phyloP scores from a whole-genome alignment of 306 rosid genomes.

The Morella rubra region DNA sequence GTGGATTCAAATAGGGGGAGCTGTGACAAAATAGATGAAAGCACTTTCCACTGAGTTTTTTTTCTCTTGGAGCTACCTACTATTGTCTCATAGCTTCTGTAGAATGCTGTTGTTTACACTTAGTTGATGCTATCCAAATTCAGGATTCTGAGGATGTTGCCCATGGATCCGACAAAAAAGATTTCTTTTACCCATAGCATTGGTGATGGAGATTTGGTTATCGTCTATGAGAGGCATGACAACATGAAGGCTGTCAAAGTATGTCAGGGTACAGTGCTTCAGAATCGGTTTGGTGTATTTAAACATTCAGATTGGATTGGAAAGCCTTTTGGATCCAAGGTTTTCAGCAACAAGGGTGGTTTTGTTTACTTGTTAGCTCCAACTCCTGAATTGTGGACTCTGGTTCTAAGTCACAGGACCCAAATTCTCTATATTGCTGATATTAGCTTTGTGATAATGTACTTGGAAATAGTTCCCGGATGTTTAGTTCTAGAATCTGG shows the following conservation, averaged over 20 bases:
- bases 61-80: background rate
- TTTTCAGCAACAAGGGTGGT: conserved; percentile 72
- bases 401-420: conserved; percentile 83
- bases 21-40: background rate
- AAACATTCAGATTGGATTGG: conserved; percentile 91
- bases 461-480: conserved; percentile 80
- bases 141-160: conserved; percentile 52
- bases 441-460: conserved; percentile 77
- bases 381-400: conserved; percentile 87
- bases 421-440: conserved; percentile 90
- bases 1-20: background rate
- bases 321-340: conserved; percentile 83
- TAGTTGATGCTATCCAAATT: conserved; percentile 1
- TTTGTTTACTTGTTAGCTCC: conserved; percentile 85
- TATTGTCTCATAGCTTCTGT: background rate
- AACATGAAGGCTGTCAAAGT: conserved; percentile 73
- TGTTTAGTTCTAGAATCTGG: conserved; percentile 85
- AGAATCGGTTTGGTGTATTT: conserved; percentile 78
- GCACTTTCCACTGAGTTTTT: background rate
- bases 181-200: conserved; percentile 60
- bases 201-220: conserved; percentile 64
- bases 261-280: conserved; percentile 56
- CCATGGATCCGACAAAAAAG: conserved; percentile 44
- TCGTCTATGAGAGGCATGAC: conserved; percentile 79
- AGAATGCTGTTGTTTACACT: background rate